phyloP scores from a whole-genome alignment of 2,329 filamentous ascomycete species.

The Helotiales sp. region DNA sequence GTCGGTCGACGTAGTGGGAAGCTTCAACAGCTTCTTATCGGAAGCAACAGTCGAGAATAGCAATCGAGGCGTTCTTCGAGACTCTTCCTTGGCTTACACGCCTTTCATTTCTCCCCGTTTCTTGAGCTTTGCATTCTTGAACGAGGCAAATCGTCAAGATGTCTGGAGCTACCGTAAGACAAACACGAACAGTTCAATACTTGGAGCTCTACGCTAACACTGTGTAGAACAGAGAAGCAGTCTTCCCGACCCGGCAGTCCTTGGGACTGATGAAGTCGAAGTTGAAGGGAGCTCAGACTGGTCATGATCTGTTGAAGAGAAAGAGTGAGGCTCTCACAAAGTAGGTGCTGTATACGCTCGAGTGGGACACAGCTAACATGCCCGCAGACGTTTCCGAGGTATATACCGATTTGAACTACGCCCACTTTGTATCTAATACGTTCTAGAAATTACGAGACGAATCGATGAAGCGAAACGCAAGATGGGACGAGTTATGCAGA shows the following conservation, averaged over 20 bases:
- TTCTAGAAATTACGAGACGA: constrained; percentile 86
- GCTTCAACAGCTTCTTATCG: constrained; percentile 27
- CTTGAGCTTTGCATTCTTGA: neutral
- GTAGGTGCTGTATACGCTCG: constrained; percentile 49
- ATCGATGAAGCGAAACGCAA: constrained; percentile 99
- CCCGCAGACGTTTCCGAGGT: constrained; percentile 82
- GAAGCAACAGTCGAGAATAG: constrained; percentile 1
- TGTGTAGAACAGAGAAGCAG: constrained; percentile 82
- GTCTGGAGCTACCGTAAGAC: constrained; percentile 52
- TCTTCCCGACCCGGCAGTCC: constrained; percentile 97
- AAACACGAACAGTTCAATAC: constrained; percentile 11
- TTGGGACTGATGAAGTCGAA: constrained; percentile 97
- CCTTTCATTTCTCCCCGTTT: neutral
- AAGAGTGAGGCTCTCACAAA: constrained; percentile 99
- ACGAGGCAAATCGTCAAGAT: constrained; percentile 37
- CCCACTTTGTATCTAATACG: constrained; percentile 6
- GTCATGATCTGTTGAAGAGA: constrained; percentile 92
- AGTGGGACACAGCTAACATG: constrained; percentile 24
- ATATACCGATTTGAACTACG: constrained; percentile 34
- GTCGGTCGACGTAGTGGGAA: constrained; percentile 24
- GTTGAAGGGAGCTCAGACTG: constrained; percentile 88
- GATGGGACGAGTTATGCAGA: constrained; percentile 99
- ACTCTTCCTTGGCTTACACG: neutral
- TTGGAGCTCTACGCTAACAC: constrained; percentile 20
- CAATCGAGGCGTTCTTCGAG: neutral